Base-by-base conservation (phyloP, 208 protist species). In the Acanthamoeba quina region DNA sequence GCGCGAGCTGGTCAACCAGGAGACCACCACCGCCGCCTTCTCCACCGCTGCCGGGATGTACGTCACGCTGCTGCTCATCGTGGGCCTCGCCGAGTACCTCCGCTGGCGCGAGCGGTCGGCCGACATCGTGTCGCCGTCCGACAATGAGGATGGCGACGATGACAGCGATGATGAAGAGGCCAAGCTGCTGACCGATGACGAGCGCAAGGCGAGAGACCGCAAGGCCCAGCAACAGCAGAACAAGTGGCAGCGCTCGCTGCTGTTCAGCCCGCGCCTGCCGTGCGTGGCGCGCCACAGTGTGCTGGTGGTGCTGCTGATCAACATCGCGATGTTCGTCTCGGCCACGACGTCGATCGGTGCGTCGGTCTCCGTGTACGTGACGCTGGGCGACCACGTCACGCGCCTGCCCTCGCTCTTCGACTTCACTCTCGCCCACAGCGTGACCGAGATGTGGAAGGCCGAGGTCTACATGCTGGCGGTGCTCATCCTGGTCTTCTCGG, bases 401-500 rank as follows among this genome's bases (percentile, higher is more conserved):
- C 37, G 58, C 34, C 44, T 97, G 15, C 94, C 94, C 24, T 58
- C 96, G 34, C 76, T 98, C 7, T 98, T 98, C 93, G 44, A 94
- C 29, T 99, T 99, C 91, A 96, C 96, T 1, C 95, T 99, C 54
- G 80, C 91, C 64, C 97, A 98, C 91, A 98, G 98, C 24, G 97
- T 98, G 11, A 49, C 15, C 4, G 97, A 99, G 44, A 96, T 99
- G 95, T 99, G 97, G 98, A 11, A 96, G 2, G 98, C 98, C 3
- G 95, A 97, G 13, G 94, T 98, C 66, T 96, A 97, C 24, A 94
- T 96, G 3, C 97, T 99, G 37, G 97, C 98, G 10, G 66, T 99
- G 6, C 95, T 98, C 60, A 97, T 99, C 19, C 96, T 98, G 15
- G 3, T 99, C 13, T 98, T 99, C 95, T 98, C 98, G n/a, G 98